Evolutionary conservation across 2,329 filamentous ascomycete species (phyloP).

Genomic region (Aureobasidium sp.): DNA sequence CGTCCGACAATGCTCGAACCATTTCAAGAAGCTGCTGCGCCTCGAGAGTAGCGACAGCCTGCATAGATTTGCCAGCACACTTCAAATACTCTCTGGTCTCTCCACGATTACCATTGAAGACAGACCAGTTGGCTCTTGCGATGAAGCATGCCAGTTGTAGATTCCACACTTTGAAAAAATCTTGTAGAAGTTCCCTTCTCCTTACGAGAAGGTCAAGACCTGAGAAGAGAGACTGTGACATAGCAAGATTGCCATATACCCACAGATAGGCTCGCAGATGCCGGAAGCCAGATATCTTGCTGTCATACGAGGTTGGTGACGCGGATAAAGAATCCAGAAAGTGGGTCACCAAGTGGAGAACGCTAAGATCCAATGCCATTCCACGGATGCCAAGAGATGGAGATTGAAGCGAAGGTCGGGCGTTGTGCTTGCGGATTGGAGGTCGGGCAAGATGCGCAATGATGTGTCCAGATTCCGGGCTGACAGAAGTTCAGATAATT

Average conservation of each 20-base stretch:
- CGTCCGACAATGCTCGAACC: neutral
- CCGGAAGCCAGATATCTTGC: neutral
- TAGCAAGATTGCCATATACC: neutral
- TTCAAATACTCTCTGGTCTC: neutral
- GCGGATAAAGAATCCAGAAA: neutral
- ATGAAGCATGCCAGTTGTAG: neutral
- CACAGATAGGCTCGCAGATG: neutral
- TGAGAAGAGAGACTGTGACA: neutral
- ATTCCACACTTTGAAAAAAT: neutral
- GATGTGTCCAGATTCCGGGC: neutral
- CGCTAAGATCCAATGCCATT: neutral
- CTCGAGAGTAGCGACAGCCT: neutral
- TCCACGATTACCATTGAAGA: neutral
- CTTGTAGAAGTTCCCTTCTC: neutral
- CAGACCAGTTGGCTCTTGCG: neutral
- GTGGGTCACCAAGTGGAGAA: neutral
- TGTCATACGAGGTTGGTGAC: neutral
- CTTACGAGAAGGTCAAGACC: neutral
- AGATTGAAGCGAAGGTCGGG: neutral
- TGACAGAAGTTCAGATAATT: neutral
- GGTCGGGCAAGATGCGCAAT: neutral
- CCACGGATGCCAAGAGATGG: neutral
- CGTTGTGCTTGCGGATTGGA: neutral
- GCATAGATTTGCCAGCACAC: neutral
- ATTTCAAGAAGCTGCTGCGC: neutral